A percentile compares a stretch with the other conserved stretches of the same genome.
These are phyloP conservation scores for Sherardia arvensis DNA, from an alignment of 257 asterid species.

Conservation along the genomic window DNA sequence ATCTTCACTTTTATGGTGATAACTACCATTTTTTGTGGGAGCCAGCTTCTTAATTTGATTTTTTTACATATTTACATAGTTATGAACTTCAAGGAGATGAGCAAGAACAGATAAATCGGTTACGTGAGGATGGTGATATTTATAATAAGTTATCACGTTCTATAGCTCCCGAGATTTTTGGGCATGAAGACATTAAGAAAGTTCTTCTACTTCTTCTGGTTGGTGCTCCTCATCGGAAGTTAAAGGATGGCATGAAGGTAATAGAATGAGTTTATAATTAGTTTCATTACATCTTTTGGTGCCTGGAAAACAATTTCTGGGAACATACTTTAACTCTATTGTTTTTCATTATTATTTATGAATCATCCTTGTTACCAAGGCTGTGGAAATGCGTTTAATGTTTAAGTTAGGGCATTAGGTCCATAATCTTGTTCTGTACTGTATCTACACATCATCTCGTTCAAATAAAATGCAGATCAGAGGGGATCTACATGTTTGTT, in stretches of 20 bases:
- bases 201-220: constrained; percentile 97
- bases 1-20: constrained; percentile 1
- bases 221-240: constrained; percentile 92
- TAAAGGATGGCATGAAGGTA: constrained; percentile 98
- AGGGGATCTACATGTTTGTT: constrained; percentile 77
- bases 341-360: background rate
- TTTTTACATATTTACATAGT: constrained; percentile 16
- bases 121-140: constrained; percentile 90
- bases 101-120: constrained; percentile 67
- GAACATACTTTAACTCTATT: background rate
- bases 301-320: background rate
- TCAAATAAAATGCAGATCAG: constrained; percentile 41
- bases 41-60: background rate
- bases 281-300: background rate
- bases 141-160: constrained; percentile 74
- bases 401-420: background rate
- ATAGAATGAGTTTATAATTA: constrained; percentile 2
- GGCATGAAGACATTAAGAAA: constrained; percentile 88
- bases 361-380: background rate
- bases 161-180: constrained; percentile 91
- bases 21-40: background rate
- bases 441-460: background rate
- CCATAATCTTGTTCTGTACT: background rate
- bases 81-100: constrained; percentile 76
- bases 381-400: background rate